phyloP scores from a whole-genome alignment of 2,329 filamentous ascomycete species.

The Lecanicillium sp. region DNA sequence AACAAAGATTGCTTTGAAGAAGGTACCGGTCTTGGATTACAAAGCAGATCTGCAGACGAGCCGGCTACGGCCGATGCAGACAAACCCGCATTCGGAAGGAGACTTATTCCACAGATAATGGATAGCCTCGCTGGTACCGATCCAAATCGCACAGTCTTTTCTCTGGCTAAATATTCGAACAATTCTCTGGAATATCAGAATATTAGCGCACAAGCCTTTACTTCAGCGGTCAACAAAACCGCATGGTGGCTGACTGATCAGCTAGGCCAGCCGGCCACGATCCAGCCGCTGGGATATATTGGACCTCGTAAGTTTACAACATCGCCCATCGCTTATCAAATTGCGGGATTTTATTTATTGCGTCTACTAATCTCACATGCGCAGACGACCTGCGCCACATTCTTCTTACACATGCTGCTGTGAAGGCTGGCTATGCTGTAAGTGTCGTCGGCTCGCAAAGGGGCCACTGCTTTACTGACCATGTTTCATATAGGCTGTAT shows the following conservation, averaged over 20 bases:
- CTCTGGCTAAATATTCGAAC: conserved; percentile 11
- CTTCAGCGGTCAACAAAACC: conserved; percentile 19
- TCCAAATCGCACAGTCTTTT: conserved; percentile 19
- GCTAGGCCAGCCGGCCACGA: conserved; percentile 11
- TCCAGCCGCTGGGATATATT: conserved; percentile 21
- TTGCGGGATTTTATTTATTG: no score
- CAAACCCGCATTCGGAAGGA: conserved; percentile 9
- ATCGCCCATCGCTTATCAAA: neutral
- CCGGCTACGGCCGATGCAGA: no score
- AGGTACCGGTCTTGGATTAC: no score
- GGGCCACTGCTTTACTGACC: neutral
- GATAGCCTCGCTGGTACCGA: conserved; percentile 17
- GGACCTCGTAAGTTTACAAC: conserved; percentile 21
- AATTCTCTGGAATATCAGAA: conserved; percentile 13
- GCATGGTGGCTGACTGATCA: conserved; percentile 21
- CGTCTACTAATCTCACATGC: no score
- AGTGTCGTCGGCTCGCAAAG: no score
- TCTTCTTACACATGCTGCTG: conserved; percentile 20
- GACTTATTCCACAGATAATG: conserved; percentile 21
- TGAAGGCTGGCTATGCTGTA: conserved; percentile 26
- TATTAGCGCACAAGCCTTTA: conserved; percentile 17
- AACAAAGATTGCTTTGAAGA: no score
- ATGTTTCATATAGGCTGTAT: conserved; percentile 17
- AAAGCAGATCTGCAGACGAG: no score
- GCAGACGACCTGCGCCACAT: conserved; percentile 23